Evolutionary conservation across 2,329 filamentous ascomycete genomes (phyloP).

Genomic region (Calonectria hongkongensis): DNA sequence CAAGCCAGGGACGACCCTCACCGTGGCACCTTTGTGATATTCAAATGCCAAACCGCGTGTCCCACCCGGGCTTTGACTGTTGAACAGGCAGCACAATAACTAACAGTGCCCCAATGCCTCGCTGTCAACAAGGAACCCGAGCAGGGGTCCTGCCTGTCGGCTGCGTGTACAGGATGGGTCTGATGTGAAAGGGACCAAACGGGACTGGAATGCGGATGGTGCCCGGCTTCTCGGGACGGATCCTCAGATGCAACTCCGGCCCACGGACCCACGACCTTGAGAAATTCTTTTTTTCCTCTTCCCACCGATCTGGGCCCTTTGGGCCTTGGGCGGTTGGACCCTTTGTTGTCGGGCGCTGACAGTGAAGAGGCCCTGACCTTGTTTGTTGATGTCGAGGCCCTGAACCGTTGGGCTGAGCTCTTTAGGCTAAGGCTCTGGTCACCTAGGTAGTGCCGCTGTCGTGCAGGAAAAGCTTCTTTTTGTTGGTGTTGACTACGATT

Average conservation of each 20-base stretch:
- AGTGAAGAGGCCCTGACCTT: slow-evolving; percentile 46
- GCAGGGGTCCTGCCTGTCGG: slow-evolving; percentile 33
- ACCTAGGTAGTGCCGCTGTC: slow-evolving; percentile 20
- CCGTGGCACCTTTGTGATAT: slow-evolving; percentile 5
- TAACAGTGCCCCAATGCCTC: slow-evolving; percentile 29
- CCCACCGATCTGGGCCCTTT: slow-evolving; percentile 17
- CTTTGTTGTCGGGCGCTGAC: slow-evolving; percentile 41
- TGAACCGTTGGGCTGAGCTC: slow-evolving; percentile 53
- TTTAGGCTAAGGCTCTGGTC: slow-evolving; percentile 25
- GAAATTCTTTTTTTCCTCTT: slow-evolving; percentile 38
- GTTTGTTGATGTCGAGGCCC: slow-evolving; percentile 45
- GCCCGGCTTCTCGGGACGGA: slow-evolving; percentile 49
- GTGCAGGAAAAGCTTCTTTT: slow-evolving; percentile 20
- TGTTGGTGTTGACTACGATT: slow-evolving; percentile 7
- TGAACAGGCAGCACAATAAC: slow-evolving; percentile 26
- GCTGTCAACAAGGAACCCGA: slow-evolving; percentile 23
- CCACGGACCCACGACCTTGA: slow-evolving; percentile 40
- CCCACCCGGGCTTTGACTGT: slow-evolving; percentile 22
- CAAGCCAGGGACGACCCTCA: slow-evolving; percentile 11
- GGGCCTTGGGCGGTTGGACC: slow-evolving; percentile 37
- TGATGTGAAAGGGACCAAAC: slow-evolving; percentile 31
- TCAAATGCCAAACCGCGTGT: slow-evolving; percentile 31
- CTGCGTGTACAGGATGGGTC: slow-evolving; percentile 36
- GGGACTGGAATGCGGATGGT: slow-evolving; percentile 41
- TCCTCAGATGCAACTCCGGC: slow-evolving; percentile 43